Percentiles rank a stretch among this genome's conserved stretches.
Evolutionary conservation across 768 basidiomycete genomes (phyloP).

Genomic region (Lenzites betulinus): DNA sequence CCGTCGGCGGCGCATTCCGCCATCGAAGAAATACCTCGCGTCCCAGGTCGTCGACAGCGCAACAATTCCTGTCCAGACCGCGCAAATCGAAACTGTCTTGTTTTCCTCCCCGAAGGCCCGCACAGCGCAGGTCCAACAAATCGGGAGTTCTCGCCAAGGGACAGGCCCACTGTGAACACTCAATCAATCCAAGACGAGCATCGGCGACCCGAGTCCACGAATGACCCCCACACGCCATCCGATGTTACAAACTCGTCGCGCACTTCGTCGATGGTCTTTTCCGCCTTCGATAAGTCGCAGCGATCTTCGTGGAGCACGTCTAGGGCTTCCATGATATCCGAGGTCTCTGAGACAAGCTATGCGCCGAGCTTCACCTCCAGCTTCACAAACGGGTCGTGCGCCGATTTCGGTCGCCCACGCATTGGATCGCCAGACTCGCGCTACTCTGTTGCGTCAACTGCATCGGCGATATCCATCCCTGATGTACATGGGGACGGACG

Average conservation of each 20-base stretch:
- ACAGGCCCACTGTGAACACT: constrained; percentile 4
- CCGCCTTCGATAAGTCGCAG: constrained; percentile 25
- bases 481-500: neutral
- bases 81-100: constrained; percentile 29
- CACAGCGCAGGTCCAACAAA: constrained; percentile 2
- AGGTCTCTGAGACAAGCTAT: constrained; percentile 14
- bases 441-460: constrained; percentile 6
- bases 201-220: neutral
- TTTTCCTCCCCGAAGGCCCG: constrained; percentile 23
- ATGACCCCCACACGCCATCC: constrained; percentile 9
- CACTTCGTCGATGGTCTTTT: constrained; percentile 24
- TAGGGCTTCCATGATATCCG: constrained; percentile 11
- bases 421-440: constrained; percentile 7
- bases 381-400: constrained; percentile 18
- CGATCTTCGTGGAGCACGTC: constrained; percentile 31
- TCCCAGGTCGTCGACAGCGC: constrained; percentile 26
- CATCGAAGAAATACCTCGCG: constrained; percentile 13
- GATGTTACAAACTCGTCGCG: constrained; percentile 22
- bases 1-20: constrained; percentile 2
- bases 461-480: neutral
- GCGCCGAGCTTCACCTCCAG: constrained; percentile 16
- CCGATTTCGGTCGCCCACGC: constrained; percentile 20
- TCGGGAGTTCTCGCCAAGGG: neutral
- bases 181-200: neutral
- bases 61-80: constrained; percentile 29